Percentiles rank a stretch among this genome's conserved stretches.
Evolutionary conservation across 352 stramenopile species (phyloP).

Genomic region (Globisporangium parvum): DNA sequence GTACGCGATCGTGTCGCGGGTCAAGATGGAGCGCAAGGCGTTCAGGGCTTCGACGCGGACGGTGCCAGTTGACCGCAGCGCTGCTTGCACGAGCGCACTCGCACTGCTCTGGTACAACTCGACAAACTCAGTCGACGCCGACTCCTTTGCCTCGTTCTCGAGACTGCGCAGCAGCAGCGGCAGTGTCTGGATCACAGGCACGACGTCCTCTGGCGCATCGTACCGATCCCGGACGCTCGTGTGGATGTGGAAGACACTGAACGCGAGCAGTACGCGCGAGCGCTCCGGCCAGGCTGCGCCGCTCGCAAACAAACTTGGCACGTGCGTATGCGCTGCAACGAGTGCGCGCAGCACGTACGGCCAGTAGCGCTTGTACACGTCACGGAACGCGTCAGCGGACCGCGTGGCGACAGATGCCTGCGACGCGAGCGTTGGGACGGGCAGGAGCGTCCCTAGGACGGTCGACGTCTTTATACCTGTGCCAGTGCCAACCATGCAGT

Average conservation of each 20-base stretch:
- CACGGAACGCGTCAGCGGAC: conserved; percentile 17
- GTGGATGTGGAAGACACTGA: conserved; percentile 39
- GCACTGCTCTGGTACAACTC: conserved; percentile 20
- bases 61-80: conserved; percentile 23
- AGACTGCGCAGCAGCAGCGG: conserved; percentile 26
- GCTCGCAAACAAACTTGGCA: conserved; percentile 13
- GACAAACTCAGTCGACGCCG: conserved; percentile 1
- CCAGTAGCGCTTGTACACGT: conserved; percentile 57
- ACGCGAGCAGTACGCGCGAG: conserved; percentile 27
- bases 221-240: conserved; percentile 32
- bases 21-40: conserved; percentile 33
- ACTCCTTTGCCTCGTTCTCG: not conserved
- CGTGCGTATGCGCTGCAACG: conserved; percentile 23
- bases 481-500: conserved; percentile 9
- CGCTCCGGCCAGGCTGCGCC: not conserved
- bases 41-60: conserved; percentile 36
- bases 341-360: conserved; percentile 44
- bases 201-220: conserved; percentile 28
- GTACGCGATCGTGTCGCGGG: conserved; percentile 26
- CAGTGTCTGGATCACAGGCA: conserved; percentile 28
- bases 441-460: conserved; percentile 21
- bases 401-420: conserved; percentile 7
- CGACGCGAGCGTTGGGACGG: conserved; percentile 10
- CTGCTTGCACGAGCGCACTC: conserved; percentile 28
- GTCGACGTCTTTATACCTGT: conserved; percentile 10